Evolutionary conservation across 805 yeast genomes (phyloP).

Genomic region (Kuraishia ogatae): DNA sequence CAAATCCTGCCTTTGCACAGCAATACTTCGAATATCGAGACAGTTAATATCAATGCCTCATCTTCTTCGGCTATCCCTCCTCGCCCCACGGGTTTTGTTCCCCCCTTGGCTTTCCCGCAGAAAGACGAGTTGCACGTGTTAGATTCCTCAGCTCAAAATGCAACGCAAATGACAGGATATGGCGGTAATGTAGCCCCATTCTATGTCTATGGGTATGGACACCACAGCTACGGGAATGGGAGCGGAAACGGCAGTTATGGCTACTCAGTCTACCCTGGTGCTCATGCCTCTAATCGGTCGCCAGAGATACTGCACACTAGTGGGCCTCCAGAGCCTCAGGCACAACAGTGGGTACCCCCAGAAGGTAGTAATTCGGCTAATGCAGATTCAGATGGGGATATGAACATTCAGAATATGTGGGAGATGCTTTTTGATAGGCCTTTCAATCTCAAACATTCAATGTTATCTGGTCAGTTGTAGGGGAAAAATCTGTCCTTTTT

Average conservation of each 20-base stretch:
- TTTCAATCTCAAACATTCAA: slow-evolving; percentile 9
- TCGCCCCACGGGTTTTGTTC: background rate
- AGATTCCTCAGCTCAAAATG: background rate
- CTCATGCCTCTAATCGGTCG: too few relatives aligned
- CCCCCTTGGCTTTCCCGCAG: background rate
- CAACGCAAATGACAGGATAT: background rate
- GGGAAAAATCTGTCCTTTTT: too few relatives aligned
- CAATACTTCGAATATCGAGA: background rate
- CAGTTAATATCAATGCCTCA: background rate
- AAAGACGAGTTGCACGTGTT: background rate
- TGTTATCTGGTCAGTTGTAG: slow-evolving; percentile 10
- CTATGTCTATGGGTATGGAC: background rate
- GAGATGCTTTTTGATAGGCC: slow-evolving; percentile 13
- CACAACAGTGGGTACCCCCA: background rate
- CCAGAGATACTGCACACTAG: background rate
- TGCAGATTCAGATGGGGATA: slow-evolving; percentile 2
- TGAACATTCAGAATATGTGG: slow-evolving; percentile 11
- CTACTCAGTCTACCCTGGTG: background rate
- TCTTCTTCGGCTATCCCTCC: background rate
- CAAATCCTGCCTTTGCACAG: background rate
- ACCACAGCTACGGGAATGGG: background rate
- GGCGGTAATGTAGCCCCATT: background rate
- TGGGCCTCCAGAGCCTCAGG: background rate
- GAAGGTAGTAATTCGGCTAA: background rate
- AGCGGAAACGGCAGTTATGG: background rate